Conservation (phyloP, 2,329 filamentous ascomycete genomes). For the Monilinia fructicola region DNA sequence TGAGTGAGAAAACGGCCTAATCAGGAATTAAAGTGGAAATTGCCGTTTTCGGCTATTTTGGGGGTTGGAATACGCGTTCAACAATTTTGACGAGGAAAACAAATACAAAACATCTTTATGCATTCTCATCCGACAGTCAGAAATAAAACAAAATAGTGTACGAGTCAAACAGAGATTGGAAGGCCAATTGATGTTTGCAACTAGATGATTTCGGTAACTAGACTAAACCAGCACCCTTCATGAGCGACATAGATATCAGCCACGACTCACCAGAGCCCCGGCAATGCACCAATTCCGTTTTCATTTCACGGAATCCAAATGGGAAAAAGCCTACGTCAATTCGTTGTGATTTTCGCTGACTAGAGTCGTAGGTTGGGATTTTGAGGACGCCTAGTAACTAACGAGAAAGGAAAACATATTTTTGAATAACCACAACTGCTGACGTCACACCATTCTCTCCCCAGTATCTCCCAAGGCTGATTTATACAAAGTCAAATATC, state of each 20-base stretch:
- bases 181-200: not conserved
- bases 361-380: too few species aligned
- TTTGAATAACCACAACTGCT: not conserved
- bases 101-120: not conserved
- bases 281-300: not conserved
- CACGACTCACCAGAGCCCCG: not conserved
- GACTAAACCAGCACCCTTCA: not conserved
- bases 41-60: conserved; percentile 9
- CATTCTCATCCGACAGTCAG: not conserved
- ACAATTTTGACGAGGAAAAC: not conserved
- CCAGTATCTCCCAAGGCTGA: not conserved
- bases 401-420: not conserved
- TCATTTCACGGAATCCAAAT: not conserved
- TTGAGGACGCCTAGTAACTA: not conserved
- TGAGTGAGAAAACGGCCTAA: not conserved
- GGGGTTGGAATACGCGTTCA: not conserved
- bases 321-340: not conserved
- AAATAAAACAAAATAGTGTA: not conserved
- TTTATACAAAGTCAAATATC: too few species aligned
- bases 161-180: not conserved
- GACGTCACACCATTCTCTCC: not conserved
- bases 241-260: not conserved
- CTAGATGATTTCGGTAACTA: not conserved
- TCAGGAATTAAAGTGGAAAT: conserved; percentile 4
- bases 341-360: not conserved